phyloP scores from a whole-genome alignment of 2,329 filamentous ascomycete genomes.

The Ascochyta lentis region DNA sequence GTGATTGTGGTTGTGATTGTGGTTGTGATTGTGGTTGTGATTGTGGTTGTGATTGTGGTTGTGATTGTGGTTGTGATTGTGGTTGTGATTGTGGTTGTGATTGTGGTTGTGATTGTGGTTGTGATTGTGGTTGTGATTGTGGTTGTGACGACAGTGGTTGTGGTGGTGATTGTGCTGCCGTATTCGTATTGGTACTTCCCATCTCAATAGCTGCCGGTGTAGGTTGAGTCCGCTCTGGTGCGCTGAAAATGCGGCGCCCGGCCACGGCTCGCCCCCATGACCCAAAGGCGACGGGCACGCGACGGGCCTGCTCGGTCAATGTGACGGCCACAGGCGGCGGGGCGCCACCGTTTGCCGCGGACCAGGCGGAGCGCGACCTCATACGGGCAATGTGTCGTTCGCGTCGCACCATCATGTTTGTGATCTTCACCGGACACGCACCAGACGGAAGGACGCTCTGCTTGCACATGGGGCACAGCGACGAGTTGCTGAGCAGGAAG shows the following conservation, averaged over 20 bases:
- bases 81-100: too few relatives aligned
- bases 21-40: too few relatives aligned
- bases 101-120: too few relatives aligned
- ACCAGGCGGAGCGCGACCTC: slow-evolving; percentile 54
- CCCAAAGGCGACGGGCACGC: slow-evolving; percentile 23
- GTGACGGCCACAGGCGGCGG: neutral
- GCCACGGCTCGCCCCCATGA: slow-evolving; percentile 32
- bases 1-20: neutral
- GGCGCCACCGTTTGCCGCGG: slow-evolving; percentile 3
- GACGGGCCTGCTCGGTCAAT: slow-evolving; percentile 2
- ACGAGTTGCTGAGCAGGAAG: slow-evolving; percentile 79
- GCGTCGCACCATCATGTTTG: slow-evolving; percentile 84
- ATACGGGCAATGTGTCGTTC: slow-evolving; percentile 73
- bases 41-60: too few relatives aligned
- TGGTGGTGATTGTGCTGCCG: neutral
- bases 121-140: too few relatives aligned
- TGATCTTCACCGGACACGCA: slow-evolving; percentile 58
- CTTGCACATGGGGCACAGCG: slow-evolving; percentile 91
- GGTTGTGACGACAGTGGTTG: neutral
- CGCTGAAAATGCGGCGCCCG: slow-evolving; percentile 43
- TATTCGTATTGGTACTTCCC: slow-evolving; percentile 14
- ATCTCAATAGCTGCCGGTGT: slow-evolving; percentile 42
- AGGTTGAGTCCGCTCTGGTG: slow-evolving; percentile 30
- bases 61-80: too few relatives aligned
- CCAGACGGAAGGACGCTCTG: slow-evolving; percentile 76